Conservation (phyloP, 371 early-diverging fungal genomes). For the Synchytrium microbalum region DNA sequence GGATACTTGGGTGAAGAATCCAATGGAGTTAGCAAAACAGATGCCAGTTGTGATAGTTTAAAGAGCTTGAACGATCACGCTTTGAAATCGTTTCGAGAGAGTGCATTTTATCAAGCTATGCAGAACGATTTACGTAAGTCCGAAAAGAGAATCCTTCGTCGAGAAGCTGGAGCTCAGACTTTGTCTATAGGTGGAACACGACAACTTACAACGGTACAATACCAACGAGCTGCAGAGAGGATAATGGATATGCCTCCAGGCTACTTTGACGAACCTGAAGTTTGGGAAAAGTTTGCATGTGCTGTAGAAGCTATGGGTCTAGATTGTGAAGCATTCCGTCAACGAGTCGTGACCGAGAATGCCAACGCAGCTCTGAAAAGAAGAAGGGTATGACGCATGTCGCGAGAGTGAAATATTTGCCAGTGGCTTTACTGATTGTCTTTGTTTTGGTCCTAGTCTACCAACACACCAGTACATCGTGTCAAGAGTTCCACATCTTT, state of each 20-base stretch:
- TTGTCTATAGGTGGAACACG: constrained; percentile 31
- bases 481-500: background rate
- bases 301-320: constrained; percentile 25
- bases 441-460: background rate
- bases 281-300: constrained; percentile 21
- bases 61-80: background rate
- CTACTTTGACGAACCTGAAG: constrained; percentile 13
- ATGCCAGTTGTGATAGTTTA: constrained; percentile 4
- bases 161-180: constrained; percentile 3
- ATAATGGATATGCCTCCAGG: constrained; percentile 27
- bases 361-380: constrained; percentile 4
- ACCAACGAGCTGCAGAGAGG: constrained; percentile 30
- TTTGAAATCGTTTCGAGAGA: constrained; percentile 14
- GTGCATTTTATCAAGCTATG: constrained; percentile 36
- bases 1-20: constrained; percentile 3
- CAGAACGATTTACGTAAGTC: constrained; percentile 29
- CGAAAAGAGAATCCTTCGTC: too few relatives aligned
- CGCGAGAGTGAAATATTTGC: background rate
- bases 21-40: constrained; percentile 6
- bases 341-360: constrained; percentile 8
- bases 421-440: too few relatives aligned
- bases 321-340: constrained; percentile 24
- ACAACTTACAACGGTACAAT: constrained; percentile 28
- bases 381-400: background rate
- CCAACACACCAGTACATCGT: background rate